Conservation (phyloP, 2,329 filamentous ascomycete genomes). For the Karstenula rhodostoma region DNA sequence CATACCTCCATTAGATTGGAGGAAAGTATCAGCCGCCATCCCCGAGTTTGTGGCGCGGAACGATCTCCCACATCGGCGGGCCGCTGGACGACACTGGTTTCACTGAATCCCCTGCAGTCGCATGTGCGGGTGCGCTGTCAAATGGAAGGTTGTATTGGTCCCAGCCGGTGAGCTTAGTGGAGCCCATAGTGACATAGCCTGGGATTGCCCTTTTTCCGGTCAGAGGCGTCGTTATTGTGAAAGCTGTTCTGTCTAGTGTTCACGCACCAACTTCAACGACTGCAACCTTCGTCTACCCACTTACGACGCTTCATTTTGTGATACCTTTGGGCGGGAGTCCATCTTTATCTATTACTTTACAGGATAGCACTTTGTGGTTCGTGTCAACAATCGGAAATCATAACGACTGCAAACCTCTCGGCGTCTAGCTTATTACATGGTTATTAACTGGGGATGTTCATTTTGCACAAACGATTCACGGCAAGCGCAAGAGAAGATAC, state of each 20-base stretch:
- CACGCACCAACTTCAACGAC: neutral
- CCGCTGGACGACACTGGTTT: neutral
- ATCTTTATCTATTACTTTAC: too few relatives aligned
- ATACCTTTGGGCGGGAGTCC: too few relatives aligned
- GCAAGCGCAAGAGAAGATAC: neutral
- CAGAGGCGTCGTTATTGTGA: neutral
- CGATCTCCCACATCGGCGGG: neutral
- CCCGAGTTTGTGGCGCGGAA: neutral
- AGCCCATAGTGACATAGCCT: neutral
- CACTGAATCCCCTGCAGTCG: neutral
- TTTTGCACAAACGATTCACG: constrained; percentile 2
- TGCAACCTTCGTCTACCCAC: too few relatives aligned
- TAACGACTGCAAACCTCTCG: neutral
- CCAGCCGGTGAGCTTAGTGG: neutral
- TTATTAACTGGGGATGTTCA: constrained; percentile 5
- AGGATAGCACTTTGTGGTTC: too few relatives aligned
- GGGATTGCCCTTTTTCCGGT: neutral
- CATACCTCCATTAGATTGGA: neutral
- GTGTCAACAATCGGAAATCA: too few relatives aligned
- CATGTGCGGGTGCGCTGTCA: neutral
- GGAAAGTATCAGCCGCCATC: neutral
- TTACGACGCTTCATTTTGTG: too few relatives aligned
- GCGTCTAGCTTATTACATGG: neutral
- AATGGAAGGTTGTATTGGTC: neutral
- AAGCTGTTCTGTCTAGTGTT: neutral